Percentiles rank a stretch among this genome's conserved stretches.
Evolutionary conservation across 768 basidiomycete species (phyloP).

Genomic region (Suillus sp.): DNA sequence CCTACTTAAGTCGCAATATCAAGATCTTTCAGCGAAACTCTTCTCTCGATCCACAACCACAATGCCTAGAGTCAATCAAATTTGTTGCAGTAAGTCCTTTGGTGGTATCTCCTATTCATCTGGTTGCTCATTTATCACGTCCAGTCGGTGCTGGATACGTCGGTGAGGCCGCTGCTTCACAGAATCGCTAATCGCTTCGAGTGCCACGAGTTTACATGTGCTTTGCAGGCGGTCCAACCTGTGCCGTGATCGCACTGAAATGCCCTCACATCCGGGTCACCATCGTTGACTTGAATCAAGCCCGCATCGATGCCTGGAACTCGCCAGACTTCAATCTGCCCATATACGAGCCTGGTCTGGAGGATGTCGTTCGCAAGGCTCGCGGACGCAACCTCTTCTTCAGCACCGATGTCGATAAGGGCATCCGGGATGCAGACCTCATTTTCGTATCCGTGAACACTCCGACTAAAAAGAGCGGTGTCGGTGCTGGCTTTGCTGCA

Average conservation of each 20-base stretch:
- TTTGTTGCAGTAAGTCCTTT: slow-evolving; percentile 80
- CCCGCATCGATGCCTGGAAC: slow-evolving; percentile 97
- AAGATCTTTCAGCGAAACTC: background rate
- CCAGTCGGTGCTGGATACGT: slow-evolving; percentile 91
- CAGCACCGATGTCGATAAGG: slow-evolving; percentile 92
- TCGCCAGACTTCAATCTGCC: slow-evolving; percentile 80
- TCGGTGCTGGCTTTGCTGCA: slow-evolving; percentile 97
- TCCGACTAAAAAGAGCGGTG: slow-evolving; percentile 96
- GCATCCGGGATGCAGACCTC: slow-evolving; percentile 91
- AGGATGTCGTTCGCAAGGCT: slow-evolving; percentile 82
- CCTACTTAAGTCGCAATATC: background rate
- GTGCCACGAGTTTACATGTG: slow-evolving; percentile 20
- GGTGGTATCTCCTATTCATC: slow-evolving; percentile 4
- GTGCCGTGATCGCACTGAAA: slow-evolving; percentile 91
- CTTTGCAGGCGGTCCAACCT: slow-evolving; percentile 84
- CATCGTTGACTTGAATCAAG: slow-evolving; percentile 96
- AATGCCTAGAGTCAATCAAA: slow-evolving; percentile 66
- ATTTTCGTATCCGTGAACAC: slow-evolving; percentile 99
- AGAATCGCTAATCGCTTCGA: slow-evolving; percentile 8
- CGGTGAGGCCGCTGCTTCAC: slow-evolving; percentile 51
- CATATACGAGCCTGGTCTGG: slow-evolving; percentile 97
- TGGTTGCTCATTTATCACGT: slow-evolving; percentile 17
- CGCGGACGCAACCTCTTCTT: slow-evolving; percentile 97
- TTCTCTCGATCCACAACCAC: background rate
- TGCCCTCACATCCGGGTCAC: slow-evolving; percentile 93